Conservation (phyloP, 2,329 filamentous ascomycete genomes). For the Aureobasidium sp. region DNA sequence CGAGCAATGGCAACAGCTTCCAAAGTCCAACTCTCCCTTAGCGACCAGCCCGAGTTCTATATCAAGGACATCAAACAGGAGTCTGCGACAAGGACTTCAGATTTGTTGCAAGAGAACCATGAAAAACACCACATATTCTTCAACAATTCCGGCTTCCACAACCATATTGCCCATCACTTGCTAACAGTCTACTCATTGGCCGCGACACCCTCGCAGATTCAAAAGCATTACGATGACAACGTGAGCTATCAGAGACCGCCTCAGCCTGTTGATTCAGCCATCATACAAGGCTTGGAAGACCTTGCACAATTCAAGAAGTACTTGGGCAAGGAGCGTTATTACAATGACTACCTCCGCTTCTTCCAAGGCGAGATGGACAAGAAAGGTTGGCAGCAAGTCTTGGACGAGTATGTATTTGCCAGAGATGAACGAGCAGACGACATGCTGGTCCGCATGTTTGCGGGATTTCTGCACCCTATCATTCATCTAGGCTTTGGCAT, state of each 20-base stretch:
- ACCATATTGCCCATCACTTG: conserved; percentile 74
- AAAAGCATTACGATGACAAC: conserved; percentile 58
- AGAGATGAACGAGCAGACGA: conserved; percentile 57
- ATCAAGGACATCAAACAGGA: conserved; percentile 43
- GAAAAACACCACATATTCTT: conserved; percentile 72
- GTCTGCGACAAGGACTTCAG: conserved; percentile 53
- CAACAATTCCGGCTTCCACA: conserved; percentile 65
- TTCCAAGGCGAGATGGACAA: conserved; percentile 65
- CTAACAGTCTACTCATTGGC: conserved; percentile 70
- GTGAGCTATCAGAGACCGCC: conserved; percentile 54
- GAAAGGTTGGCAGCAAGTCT: conserved; percentile 52
- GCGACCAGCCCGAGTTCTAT: conserved; percentile 40
- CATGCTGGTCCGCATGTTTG: conserved; percentile 60
- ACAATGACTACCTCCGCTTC: conserved; percentile 67
- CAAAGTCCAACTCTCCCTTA: conserved; percentile 37
- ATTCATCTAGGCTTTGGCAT: conserved; percentile 81
- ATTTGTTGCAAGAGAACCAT: conserved; percentile 69
- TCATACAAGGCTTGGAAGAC: conserved; percentile 50
- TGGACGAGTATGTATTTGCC: conserved; percentile 62
- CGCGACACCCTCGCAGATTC: conserved; percentile 52
- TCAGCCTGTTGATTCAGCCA: conserved; percentile 36
- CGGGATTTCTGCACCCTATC: conserved; percentile 66
- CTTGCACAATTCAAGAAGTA: conserved; percentile 48
- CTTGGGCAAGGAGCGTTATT: conserved; percentile 57
- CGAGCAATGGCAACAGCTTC: conserved; percentile 42